Base-by-base conservation (phyloP, 257 asterid genomes). In the Gardenia jasminoides region DNA sequence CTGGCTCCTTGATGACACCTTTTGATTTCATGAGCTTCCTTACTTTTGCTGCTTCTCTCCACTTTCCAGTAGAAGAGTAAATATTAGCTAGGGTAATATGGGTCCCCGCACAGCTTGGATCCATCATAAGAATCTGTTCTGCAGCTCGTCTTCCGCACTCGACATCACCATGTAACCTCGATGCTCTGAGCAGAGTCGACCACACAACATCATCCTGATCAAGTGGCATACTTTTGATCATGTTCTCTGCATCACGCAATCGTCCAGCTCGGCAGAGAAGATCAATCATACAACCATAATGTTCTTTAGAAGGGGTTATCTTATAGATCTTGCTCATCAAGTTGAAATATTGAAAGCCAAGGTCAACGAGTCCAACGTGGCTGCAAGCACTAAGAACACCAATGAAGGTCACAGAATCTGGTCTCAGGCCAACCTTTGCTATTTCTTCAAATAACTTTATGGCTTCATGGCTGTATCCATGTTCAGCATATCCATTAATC, bases 241-340 rank as follows among this genome's bases (percentile, higher is more conserved):
- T 89, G 75, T 84, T 76, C 90, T 87, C 90, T 7, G 97, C 98
- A 68, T 95, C 99, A 0, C 64, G 52, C 81, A 95, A 81, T 74
- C 88, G 78, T 59, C 99, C 98, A 79, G 97, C 98, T 69, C 97
- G 83, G 78, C 99, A 93, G 50, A 93, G 87, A 30, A 95, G 98
- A 88, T 95, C 97, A 79, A 95, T 89, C 94, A 93, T 91, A 89
- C 99, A 91, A 52, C 98, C 99, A 10, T 88, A 95, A 76, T 95
- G 98, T 84, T 95, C 96, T 81, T 89, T 93, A 30, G 89, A 82
- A 47, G 95, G 96, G 41, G 76, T 85, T 73, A 95, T 85, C 52
- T 54, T 79, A 83, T 88, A 91, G 39, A 85, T 83, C 78, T 78
- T 84, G 68, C 83, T 86, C 98, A 90, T 90, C 67, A 79, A 83